Base-by-base conservation (phyloP, 352 stramenopile genomes). In the Globisporangium spiculum region DNA sequence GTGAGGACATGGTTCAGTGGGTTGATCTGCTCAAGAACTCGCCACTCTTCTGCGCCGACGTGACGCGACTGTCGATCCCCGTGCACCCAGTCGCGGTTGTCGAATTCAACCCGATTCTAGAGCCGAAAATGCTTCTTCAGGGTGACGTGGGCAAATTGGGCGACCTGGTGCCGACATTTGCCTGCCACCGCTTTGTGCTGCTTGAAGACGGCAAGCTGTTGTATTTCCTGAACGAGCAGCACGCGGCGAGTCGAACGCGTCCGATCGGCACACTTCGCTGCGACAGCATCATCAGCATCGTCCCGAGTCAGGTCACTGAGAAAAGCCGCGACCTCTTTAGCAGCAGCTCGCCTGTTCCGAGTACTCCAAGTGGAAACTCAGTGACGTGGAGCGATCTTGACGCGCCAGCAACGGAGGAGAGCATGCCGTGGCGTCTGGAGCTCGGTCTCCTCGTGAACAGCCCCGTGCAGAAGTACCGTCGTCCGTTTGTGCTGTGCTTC, bases 11-110 rank as follows among this genome's bases (percentile, higher is more conserved):
- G 84, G 63, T 82, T 14, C 84, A 94, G 66, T 96, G 89, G 89
- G 71, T 96, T 32, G 88, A 96, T 71, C 58, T 95, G 62, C 77
- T 96, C 24, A 96, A 96, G 74, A 96, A 96, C 67, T 93, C 79
- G 53, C 86, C 85, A 12, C 70, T 94, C 27, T 96, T 94, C 70
- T 85, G 76, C 3, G 62, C 73, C 10, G 78, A 83, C 50, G 68
- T 79, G 3, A 77, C 75, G 1, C 79, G 84, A 3, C 67, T 92
- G 8, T 94, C 87, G 8, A 94, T 96, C 62, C 87, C 87, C 7
- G 88, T 95, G 20, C 86, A 95, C 50, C 84, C 89, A 0, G 75
- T 96, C 12, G 82, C 84, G 38, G 81, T 92, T 24, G 84, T 96
- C 27, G 83, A 91, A 52, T 90, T 93, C 63, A 80, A 91, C 53